phyloP scores from a whole-genome alignment of 2,329 filamentous ascomycete genomes.

The Periglandula ipomoeae region DNA sequence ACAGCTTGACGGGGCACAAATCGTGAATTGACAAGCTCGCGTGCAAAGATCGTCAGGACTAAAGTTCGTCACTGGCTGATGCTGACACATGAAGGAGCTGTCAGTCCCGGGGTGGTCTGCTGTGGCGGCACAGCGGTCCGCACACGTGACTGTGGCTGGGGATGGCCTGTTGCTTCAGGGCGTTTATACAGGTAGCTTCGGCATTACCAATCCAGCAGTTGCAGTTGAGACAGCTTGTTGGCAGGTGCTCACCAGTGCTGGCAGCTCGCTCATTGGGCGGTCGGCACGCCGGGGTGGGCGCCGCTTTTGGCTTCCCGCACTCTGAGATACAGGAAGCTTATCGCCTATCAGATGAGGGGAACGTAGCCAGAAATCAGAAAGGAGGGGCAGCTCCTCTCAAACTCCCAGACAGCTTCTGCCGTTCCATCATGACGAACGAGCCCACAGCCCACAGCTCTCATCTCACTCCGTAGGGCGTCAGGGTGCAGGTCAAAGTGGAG shows the following conservation, averaged over 20 bases:
- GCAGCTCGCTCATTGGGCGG: too few species aligned
- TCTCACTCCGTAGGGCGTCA: too few species aligned
- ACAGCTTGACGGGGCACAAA: not conserved
- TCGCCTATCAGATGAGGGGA: too few species aligned
- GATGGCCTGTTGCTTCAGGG: too few species aligned
- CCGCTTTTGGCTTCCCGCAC: too few species aligned
- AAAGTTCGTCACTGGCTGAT: not conserved
- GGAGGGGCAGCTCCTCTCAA: not conserved
- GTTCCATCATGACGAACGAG: slow-evolving; percentile 1
- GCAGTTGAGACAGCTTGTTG: too few species aligned
- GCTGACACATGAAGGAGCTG: not conserved
- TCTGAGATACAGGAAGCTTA: too few species aligned
- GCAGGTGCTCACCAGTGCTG: too few species aligned
- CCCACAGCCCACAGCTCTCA: not conserved
- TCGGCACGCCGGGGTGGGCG: too few species aligned
- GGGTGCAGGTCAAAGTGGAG: slow-evolving; percentile 3
- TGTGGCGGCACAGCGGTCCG: not conserved
- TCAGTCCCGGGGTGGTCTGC: not conserved
- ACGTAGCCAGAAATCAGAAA: not conserved
- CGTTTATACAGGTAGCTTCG: too few species aligned
- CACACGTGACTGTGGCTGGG: slow-evolving; percentile 1
- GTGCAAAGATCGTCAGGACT: not conserved
- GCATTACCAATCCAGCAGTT: too few species aligned
- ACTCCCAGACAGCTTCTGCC: not conserved
- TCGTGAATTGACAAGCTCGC: not conserved